Conservation (phyloP, 2,329 filamentous ascomycete genomes). For the Escovopsis weberi region DNA sequence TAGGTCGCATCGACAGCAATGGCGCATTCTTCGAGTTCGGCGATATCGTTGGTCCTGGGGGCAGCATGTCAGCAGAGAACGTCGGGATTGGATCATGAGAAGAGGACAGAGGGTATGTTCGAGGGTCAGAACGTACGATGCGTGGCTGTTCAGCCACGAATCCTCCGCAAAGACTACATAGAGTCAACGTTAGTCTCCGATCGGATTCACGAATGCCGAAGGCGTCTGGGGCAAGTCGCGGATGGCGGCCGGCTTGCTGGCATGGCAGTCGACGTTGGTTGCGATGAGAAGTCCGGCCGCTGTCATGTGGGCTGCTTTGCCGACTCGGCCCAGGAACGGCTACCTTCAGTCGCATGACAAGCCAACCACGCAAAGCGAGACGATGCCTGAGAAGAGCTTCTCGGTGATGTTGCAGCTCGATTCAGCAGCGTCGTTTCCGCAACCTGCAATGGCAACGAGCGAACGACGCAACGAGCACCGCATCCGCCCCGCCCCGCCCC, state of each 20-base stretch:
- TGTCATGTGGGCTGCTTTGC: neutral
- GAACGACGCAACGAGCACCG: too few relatives aligned
- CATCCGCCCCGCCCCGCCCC: too few relatives aligned
- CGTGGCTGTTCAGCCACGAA: conserved; percentile 25
- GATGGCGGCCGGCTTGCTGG: neutral
- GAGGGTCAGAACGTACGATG: conserved; percentile 16
- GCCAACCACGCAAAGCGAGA: neutral
- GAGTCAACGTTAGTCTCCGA: conserved; percentile 2
- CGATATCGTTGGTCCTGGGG: conserved; percentile 43
- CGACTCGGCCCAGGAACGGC: neutral
- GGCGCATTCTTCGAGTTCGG: conserved; percentile 57
- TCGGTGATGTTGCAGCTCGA: neutral
- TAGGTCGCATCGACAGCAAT: conserved; percentile 83
- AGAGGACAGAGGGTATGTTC: neutral
- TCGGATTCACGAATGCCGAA: neutral
- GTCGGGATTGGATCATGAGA: neutral
- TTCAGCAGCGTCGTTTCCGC: too few relatives aligned
- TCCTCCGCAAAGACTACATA: conserved; percentile 24
- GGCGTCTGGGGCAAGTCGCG: neutral
- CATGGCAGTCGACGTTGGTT: neutral
- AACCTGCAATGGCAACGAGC: too few relatives aligned
- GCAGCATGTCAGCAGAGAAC: neutral
- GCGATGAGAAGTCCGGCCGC: neutral
- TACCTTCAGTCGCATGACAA: neutral
- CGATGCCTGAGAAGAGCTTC: neutral